Evolutionary conservation across 768 basidiomycete genomes (phyloP).

Genomic region (Leccinum subtestaceum): DNA sequence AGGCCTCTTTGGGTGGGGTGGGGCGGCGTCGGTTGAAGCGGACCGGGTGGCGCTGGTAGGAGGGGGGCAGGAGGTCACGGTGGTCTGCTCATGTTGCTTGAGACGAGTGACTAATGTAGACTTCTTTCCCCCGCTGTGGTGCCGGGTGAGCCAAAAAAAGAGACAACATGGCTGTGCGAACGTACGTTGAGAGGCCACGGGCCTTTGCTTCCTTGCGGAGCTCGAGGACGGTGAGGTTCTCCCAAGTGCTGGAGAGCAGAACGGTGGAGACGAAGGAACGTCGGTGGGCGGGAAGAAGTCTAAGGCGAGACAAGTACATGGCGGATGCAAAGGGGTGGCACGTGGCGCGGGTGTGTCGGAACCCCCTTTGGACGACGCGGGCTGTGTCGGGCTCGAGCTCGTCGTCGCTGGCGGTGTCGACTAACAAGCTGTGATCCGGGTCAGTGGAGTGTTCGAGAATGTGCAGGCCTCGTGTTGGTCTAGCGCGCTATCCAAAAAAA

Average conservation of each 20-base stretch:
- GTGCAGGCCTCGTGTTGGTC: slow-evolving; percentile 54
- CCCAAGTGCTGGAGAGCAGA: slow-evolving; percentile 56
- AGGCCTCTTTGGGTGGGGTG: slow-evolving; percentile 20
- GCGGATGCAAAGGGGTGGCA: neutral
- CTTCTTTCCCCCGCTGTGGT: slow-evolving; percentile 56
- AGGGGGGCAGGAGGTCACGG: slow-evolving; percentile 14
- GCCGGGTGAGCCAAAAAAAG: neutral
- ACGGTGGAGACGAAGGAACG: slow-evolving; percentile 51
- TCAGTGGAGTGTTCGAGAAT: neutral
- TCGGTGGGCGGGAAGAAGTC: slow-evolving; percentile 2
- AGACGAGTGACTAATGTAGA: slow-evolving; percentile 52
- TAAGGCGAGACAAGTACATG: neutral
- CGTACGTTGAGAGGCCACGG: slow-evolving; percentile 55
- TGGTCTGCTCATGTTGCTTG: slow-evolving; percentile 45
- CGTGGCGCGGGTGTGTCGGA: slow-evolving; percentile 2
- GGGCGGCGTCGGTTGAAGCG: slow-evolving; percentile 22
- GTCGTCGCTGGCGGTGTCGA: neutral
- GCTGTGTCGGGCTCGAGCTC: slow-evolving; percentile 8
- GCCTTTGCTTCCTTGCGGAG: slow-evolving; percentile 52
- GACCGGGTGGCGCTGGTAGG: slow-evolving; percentile 18
- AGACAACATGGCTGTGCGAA: neutral
- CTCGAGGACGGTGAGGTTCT: slow-evolving; percentile 46
- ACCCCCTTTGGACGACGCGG: neutral
- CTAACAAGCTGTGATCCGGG: neutral
- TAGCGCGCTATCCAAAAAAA: slow-evolving; percentile 26